Evolutionary conservation across 2,329 filamentous ascomycete species (phyloP).

Genomic region (Trichoderma breve): DNA sequence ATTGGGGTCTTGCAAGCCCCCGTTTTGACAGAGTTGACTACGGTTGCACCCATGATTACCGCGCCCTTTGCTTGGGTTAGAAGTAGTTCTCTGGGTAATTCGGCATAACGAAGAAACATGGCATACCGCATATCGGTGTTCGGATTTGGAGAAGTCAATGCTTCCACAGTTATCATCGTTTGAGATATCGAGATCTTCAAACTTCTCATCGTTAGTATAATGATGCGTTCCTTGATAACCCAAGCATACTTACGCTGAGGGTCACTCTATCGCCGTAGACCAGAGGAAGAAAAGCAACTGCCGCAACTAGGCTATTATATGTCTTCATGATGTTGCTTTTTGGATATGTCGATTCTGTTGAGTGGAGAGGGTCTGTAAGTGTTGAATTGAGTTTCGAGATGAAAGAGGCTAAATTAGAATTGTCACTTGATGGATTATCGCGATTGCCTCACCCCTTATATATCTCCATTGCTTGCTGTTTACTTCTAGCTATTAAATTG

Average conservation of each 20-base stretch:
- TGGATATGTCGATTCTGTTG: neutral
- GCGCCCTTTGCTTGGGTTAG: neutral
- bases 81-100: neutral
- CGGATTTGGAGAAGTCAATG: neutral
- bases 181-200: neutral
- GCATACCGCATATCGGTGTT: neutral
- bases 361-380: neutral
- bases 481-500: neutral
- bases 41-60: neutral
- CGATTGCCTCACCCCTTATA: neutral
- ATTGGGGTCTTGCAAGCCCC: neutral
- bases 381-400: neutral
- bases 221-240: neutral
- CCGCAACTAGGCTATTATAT: neutral
- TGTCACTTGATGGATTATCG: neutral
- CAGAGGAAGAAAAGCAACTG: neutral
- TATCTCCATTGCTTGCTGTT: neutral
- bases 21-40: neutral
- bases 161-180: neutral
- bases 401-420: neutral
- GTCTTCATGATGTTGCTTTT: neutral
- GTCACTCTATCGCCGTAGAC: neutral
- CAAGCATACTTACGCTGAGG: neutral
- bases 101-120: neutral
- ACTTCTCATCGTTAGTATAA: neutral